Conservation (phyloP, 1,139 yeast species). For the Hyphopichia khmerensis region DNA sequence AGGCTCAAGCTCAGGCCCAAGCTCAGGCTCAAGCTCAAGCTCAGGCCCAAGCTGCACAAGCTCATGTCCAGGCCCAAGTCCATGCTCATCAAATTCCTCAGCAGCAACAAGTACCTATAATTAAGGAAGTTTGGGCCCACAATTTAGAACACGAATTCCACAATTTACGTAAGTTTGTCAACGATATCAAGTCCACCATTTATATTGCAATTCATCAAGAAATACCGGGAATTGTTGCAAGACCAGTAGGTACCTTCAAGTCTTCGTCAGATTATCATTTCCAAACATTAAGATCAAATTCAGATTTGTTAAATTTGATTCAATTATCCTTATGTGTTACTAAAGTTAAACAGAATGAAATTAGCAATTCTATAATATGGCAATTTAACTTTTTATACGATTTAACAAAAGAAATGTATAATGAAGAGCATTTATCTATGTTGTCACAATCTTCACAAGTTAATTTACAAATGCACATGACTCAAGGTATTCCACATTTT, state of each 20-base stretch:
- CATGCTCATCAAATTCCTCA: conserved; percentile 3
- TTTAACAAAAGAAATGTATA: conserved; percentile 75
- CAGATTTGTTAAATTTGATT: conserved; percentile 80
- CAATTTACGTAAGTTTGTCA: conserved; percentile 64
- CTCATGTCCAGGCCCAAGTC: conserved; percentile 5
- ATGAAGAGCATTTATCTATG: conserved; percentile 71
- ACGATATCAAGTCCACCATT: conserved; percentile 56
- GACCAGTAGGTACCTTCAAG: conserved; percentile 95
- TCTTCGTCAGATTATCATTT: conserved; percentile 92
- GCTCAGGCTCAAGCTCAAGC: conserved; percentile 7
- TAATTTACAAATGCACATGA: conserved; percentile 73
- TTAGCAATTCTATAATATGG: conserved; percentile 75
- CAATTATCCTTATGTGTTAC: conserved; percentile 87
- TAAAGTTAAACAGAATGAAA: conserved; percentile 69
- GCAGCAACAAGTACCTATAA: conserved; percentile 35
- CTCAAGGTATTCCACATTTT: conserved; percentile 75
- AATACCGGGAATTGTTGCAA: conserved; percentile 92
- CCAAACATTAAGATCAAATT: conserved; percentile 89
- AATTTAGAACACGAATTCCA: conserved; percentile 83
- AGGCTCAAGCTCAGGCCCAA: conserved; percentile 11
- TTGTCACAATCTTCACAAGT: conserved; percentile 76
- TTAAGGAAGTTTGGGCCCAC: conserved; percentile 80
- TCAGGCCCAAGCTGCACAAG: conserved; percentile 7
- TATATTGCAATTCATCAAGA: conserved; percentile 83
- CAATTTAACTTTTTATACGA: conserved; percentile 91